Conservation (phyloP, 257 asterid species). For the Rhazya stricta region DNA sequence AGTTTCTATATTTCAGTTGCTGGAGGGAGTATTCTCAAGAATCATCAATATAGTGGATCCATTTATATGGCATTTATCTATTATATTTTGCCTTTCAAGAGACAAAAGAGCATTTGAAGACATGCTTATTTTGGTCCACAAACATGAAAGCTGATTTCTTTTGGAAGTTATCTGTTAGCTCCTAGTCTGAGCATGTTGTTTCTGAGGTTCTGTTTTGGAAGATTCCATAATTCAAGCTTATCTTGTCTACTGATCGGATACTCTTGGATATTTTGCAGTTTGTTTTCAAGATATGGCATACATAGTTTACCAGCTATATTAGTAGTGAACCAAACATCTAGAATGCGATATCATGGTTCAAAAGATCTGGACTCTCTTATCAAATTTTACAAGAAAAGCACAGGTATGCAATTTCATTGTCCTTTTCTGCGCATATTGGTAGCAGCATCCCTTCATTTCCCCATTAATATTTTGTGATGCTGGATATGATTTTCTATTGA, state of each 20-base stretch:
- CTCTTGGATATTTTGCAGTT: slow-evolving; percentile 44
- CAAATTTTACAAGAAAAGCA: slow-evolving; percentile 46
- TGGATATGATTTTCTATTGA: no score
- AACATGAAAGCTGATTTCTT: background rate
- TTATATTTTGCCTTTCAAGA: background rate
- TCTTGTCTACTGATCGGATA: slow-evolving; percentile 2
- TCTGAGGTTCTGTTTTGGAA: no score
- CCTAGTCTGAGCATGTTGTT: background rate
- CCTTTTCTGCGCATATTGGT: no score
- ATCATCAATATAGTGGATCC: background rate
- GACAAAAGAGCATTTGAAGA: background rate
- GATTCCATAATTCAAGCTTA: background rate
- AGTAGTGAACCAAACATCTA: slow-evolving; percentile 37
- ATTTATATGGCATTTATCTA: background rate
- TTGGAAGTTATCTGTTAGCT: background rate
- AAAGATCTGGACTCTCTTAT: slow-evolving; percentile 47
- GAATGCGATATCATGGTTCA: slow-evolving; percentile 40
- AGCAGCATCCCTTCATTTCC: no score
- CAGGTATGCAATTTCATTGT: slow-evolving; percentile 41
- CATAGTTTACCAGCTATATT: slow-evolving; percentile 60
- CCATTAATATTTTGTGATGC: no score
- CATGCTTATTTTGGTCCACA: background rate
- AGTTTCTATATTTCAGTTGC: no score
- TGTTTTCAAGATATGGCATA: slow-evolving; percentile 60
- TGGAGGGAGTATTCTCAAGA: no score